phyloP scores from a whole-genome alignment of 805 yeast species.

The Grigorovia transvaalensis region DNA sequence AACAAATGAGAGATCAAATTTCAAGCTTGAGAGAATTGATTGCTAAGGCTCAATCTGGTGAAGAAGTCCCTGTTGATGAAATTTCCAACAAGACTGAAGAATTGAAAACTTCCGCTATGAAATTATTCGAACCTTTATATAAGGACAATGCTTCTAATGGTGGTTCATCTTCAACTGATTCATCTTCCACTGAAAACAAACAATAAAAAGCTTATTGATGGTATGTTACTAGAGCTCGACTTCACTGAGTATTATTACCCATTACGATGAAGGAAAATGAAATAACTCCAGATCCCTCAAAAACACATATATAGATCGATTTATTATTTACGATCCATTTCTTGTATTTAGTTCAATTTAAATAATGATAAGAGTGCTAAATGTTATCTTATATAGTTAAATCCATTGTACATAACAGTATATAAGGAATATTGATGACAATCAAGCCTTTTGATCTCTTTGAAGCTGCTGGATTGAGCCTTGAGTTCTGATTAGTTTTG shows the following conservation, averaged over 20 bases:
- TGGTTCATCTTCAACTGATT: not conserved
- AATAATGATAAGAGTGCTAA: not conserved
- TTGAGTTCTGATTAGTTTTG: no score
- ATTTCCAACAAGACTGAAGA: conserved; percentile 67
- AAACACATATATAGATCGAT: not conserved
- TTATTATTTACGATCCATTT: conserved; percentile 2
- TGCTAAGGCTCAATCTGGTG: conserved; percentile 56
- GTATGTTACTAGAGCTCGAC: no score
- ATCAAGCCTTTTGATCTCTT: not conserved
- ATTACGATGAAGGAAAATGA: no score
- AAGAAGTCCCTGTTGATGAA: conserved; percentile 42
- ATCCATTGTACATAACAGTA: not conserved
- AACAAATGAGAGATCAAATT: conserved; percentile 40
- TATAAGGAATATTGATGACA: not conserved
- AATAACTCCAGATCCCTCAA: not conserved
- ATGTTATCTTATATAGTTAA: not conserved
- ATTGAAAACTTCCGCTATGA: conserved; percentile 64
- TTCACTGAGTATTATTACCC: no score
- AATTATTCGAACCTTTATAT: conserved; percentile 57
- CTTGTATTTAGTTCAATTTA: conserved; percentile 10
- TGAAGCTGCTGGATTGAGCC: no score
- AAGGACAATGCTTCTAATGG: conserved; percentile 18
- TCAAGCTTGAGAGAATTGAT: conserved; percentile 53
- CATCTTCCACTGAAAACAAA: conserved; percentile 7
- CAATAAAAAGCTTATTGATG: conserved; percentile 2